Base-by-base conservation (phyloP, 75 land plant genomes). In the Picea glauca region DNA sequence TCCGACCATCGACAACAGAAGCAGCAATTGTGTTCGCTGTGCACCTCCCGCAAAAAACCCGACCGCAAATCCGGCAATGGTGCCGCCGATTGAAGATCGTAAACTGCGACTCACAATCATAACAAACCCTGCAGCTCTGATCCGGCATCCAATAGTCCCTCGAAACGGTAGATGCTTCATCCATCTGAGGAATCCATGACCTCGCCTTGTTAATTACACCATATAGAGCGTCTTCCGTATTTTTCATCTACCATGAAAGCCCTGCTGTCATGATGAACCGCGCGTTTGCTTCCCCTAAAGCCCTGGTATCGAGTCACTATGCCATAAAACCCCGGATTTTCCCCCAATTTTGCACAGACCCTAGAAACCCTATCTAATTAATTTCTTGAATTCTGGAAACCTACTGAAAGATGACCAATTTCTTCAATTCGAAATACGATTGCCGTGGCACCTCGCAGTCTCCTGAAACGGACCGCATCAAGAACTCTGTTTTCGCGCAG, bases 131-230 rank as follows among this genome's bases (percentile, higher is more conserved):
- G 68, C 98, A 93, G 82, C 97, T 96, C 30, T 94, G 85, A 81
- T 96, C 98, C 17, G 98, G 98, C 98, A 96, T 96, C 98, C 98
- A 96, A 80, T 94, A 94, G 58, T 87, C 90, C 83, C 94, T 86
- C 8, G 97, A 92, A 72, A 94, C 75, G 80, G 85, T 77, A 38
- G 85, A 58, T 35, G 94, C 85, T 81, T 92, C 90, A 13, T 85
- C 46, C 66, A 85, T 75, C 80, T 91, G 76, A 70, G 93, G 93
- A 76, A 96, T 79, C 94, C 94, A 94, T 13, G 94, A 87, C 57
- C 88, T 85, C 70, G 89, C 54, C 26, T 80, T 35, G 20, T 82
- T 87, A 62, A 92, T 78, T 43, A 94, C n/a, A 21, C 56, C 23
- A 40, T 70, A n/a, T 26, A 70, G 43, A 40, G 50, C n/a, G 74